Conservation (phyloP, 495 filamentous ascomycete genomes). For the Pseudoneurospora amorphoporcata region DNA sequence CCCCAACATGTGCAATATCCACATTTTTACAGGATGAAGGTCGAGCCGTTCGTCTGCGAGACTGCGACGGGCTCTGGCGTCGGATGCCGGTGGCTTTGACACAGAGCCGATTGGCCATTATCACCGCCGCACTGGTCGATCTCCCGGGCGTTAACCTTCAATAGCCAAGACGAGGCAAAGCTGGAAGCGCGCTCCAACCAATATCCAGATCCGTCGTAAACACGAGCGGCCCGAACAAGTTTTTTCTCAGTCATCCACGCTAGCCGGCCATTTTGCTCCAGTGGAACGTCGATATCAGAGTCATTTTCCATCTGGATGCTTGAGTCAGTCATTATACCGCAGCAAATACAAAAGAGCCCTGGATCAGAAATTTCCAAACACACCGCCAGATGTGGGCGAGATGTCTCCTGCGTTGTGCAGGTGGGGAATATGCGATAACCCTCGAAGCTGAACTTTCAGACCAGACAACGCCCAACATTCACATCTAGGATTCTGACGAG, state of each 20-base stretch:
- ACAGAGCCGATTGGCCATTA: neutral
- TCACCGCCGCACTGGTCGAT: neutral
- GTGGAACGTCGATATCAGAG: neutral
- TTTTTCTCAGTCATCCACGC: neutral
- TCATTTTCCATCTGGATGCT: neutral
- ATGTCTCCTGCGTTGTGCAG: neutral
- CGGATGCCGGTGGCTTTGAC: neutral
- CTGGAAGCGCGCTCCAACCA: neutral
- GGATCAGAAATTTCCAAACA: neutral
- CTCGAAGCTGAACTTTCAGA: neutral
- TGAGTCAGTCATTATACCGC: neutral
- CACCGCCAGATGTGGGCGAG: neutral
- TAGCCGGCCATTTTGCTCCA: neutral
- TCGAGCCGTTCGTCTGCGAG: neutral
- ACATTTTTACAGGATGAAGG: neutral
- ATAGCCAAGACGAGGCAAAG: neutral
- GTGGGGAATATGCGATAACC: neutral
- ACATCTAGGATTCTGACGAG: neutral
- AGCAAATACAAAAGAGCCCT: neutral
- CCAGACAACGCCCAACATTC: neutral
- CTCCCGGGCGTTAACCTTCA: neutral
- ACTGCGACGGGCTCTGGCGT: neutral
- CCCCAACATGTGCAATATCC: neutral
- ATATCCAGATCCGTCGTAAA: neutral
- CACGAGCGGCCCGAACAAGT: neutral